Base-by-base conservation (phyloP, 164 flowering plant genomes). In the Paratinospora sagittata region DNA sequence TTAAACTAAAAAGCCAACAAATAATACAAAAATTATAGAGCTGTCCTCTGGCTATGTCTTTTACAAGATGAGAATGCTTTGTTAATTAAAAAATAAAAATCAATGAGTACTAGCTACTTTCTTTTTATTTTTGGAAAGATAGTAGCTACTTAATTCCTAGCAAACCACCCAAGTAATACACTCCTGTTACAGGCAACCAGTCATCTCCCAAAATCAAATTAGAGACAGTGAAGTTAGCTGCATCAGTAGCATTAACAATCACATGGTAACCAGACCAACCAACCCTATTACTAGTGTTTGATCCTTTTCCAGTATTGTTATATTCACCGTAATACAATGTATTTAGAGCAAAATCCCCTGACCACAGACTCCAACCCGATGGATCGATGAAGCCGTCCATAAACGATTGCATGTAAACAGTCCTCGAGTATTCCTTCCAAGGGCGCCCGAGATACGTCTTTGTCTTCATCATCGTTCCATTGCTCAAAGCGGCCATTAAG, bases 341-440 rank as follows among this genome's bases (percentile, higher is more conserved):
- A 65, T 72, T 78, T 6, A 85, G 69, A 8, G 83, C 85, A 21
- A 85, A 83, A 71, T 74, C 74, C 0, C 84, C 86, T 6, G 73
- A 64, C 88, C 88, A 83, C 13, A 49, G 73, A 6, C 27, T 65
- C 86, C 86, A 85, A 19, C 88, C 88, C 2, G 71, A 21, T 27
- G 81, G 75, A 58, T 78, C 66, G 0, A 85, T 73, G 49, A 79
- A 63, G 14, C 71, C 52, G 36, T 69, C 82, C 19, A 85, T 65
- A 33, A 37, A 75, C 1, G 84, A 72, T 36, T 80, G 77, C 81
- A 83, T 75, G 26, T 73, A 80, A 13, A 85, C 78, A 0, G 86
- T 81, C 65, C 86, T 77, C 2, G 88, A 85, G 36, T 83, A 85
- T 71, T 70, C 78, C 66, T 82, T 85, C 88, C 86, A 85, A 11